Evolutionary conservation across 2,329 filamentous ascomycete species (phyloP).

Genomic region (Immersiporthe knoxdaviesiana): DNA sequence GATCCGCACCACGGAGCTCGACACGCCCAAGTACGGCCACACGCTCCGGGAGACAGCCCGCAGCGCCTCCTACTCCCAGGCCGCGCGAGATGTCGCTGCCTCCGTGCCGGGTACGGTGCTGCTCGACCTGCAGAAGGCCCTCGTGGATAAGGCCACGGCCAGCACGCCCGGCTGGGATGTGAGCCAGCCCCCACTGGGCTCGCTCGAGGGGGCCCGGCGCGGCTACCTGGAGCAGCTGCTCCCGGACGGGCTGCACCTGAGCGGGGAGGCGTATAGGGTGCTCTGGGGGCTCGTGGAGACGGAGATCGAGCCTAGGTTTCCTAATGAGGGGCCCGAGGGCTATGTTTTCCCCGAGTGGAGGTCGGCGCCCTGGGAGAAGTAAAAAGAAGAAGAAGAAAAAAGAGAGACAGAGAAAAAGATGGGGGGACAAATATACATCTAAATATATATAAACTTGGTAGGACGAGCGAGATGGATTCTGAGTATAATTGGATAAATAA

Average conservation of each 20-base stretch:
- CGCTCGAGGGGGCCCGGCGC: constrained; percentile 53
- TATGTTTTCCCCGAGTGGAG: constrained; percentile 54
- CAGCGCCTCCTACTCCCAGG: constrained; percentile 60
- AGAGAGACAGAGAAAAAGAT: not conserved
- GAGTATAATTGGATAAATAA: not conserved
- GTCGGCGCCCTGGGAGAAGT: constrained; percentile 34
- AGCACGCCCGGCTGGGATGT: constrained; percentile 60
- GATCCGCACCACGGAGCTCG: constrained; percentile 60
- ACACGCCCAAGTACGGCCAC: constrained; percentile 39
- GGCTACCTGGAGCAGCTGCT: constrained; percentile 57
- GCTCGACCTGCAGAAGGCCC: constrained; percentile 77
- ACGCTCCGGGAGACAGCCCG: constrained; percentile 48
- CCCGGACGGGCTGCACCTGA: constrained; percentile 63
- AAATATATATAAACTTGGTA: not conserved
- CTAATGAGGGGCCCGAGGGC: constrained; percentile 41
- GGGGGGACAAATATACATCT: not conserved
- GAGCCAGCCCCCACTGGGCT: constrained; percentile 49
- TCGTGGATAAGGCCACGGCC: constrained; percentile 71
- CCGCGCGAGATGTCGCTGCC: constrained; percentile 68
- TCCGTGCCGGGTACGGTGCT: constrained; percentile 69
- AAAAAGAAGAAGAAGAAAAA: constrained; percentile 6
- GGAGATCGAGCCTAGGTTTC: constrained; percentile 52
- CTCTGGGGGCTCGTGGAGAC: constrained; percentile 53
- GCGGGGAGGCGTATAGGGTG: constrained; percentile 55
- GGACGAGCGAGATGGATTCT: not conserved